Base-by-base conservation (phyloP, 108 stramenopile genomes). In the Stephanodiscus triporus region DNA sequence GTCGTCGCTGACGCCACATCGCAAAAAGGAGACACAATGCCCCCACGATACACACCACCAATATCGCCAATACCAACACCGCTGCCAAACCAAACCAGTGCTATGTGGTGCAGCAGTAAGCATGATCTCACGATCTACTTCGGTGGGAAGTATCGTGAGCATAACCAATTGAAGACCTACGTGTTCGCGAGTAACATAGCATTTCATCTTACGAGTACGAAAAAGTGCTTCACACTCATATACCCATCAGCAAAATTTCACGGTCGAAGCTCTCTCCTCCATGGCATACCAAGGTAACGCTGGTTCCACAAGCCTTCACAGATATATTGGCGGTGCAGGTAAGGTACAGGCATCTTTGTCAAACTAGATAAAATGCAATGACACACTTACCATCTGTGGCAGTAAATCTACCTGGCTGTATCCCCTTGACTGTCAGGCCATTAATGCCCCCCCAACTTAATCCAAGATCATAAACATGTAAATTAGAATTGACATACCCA, bases 361-460 rank as follows among this genome's bases (percentile, higher is more conserved):
- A 59, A 36, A 13, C 14, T 59, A 59, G 32, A 59, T 1, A 17
- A 23, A 36, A 17, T 59, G 58, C 32, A 16, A 61, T 37, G n/a
- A 19, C 17, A 37, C 10, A 42, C 16, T 65, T 49, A 65, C 48
- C 48, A 40, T 95, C 94, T 7, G 94, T 95, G 14, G 72, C 77
- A 13, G 89, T 90, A 55, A 90, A 92, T 59, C 90, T 77, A 38
- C 89, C 88, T 10, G 94, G 94, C 55, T 84, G 85, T 17, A 95
- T 91, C 9, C 94, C 91, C 68, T 66, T 70, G 20, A 95, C 81
- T 10, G 91, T 91, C 20, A 90, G 66, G 42, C 94, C 94, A 76
- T 92, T 92, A 27, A 95, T 81, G 43, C 94, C 94, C 32, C 94
- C 94, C 94, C 94, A 95, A 22, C 85, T 80, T 50, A 95, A 77